Evolutionary conservation across 2,329 filamentous ascomycete genomes (phyloP).

Genomic region (Dryadomyces quercivorus): DNA sequence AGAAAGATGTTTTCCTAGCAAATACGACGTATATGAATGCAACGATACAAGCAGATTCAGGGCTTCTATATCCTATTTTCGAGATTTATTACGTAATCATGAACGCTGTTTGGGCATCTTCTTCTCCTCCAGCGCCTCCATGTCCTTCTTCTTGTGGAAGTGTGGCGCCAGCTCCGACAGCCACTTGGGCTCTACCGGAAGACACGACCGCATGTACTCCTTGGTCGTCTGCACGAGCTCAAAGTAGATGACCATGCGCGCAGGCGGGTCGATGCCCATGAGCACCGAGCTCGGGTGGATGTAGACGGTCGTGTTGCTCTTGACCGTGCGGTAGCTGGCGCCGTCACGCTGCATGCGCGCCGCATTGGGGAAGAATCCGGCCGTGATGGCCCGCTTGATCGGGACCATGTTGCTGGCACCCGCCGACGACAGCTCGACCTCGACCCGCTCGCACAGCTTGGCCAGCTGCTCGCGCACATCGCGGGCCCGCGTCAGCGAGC

Average conservation of each 20-base stretch:
- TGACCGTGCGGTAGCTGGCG: constrained; percentile 81
- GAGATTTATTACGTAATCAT: neutral
- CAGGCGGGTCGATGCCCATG: constrained; percentile 61
- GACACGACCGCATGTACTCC: constrained; percentile 83
- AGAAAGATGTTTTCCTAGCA: neutral
- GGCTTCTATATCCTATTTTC: too few relatives aligned
- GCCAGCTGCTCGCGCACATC: constrained; percentile 88
- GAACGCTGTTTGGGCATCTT: constrained; percentile 34
- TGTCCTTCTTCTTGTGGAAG: constrained; percentile 83
- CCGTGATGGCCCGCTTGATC: constrained; percentile 77
- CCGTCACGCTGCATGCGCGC: constrained; percentile 73
- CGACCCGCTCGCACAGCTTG: constrained; percentile 86
- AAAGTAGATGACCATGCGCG: constrained; percentile 78
- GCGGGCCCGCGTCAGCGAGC: constrained; percentile 74
- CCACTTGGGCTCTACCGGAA: constrained; percentile 79
- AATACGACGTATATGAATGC: neutral
- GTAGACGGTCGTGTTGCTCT: constrained; percentile 78
- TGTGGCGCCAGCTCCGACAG: constrained; percentile 83
- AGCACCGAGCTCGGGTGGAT: constrained; percentile 83
- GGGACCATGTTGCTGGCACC: constrained; percentile 62
- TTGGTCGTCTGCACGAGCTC: constrained; percentile 73
- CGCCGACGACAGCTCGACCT: constrained; percentile 59
- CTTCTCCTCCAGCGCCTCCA: constrained; percentile 71
- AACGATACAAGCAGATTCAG: neutral
- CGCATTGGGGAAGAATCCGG: constrained; percentile 91